phyloP scores from a whole-genome alignment of 768 basidiomycete species.

The Suillus decipiens region DNA sequence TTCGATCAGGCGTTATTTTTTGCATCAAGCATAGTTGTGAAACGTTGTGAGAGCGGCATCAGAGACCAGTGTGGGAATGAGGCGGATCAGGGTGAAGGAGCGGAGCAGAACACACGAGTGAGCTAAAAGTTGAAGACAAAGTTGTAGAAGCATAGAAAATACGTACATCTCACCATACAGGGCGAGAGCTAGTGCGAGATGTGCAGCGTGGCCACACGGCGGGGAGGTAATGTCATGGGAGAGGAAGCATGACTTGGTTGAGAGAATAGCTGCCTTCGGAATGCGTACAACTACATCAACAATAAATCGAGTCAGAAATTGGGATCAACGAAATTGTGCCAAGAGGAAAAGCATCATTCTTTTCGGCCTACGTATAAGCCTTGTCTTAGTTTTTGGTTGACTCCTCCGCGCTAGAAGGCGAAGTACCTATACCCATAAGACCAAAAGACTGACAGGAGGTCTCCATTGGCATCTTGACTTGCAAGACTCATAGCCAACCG shows the following conservation, averaged over 20 bases:
- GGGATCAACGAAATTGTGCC: not conserved
- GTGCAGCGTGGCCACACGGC: conserved; percentile 59
- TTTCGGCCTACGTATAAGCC: not conserved
- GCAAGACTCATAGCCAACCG: not conserved
- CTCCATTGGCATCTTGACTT: not conserved
- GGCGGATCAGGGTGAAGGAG: conserved; percentile 1
- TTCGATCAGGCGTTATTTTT: conserved; percentile 12
- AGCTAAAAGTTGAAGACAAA: conserved; percentile 1
- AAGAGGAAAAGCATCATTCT: conserved; percentile 4
- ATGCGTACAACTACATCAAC: conserved; percentile 57
- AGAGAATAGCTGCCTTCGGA: conserved; percentile 63
- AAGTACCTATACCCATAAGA: not conserved
- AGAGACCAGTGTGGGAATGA: conserved; percentile 1
- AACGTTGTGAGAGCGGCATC: not conserved
- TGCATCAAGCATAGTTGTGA: not conserved
- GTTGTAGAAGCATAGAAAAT: conserved; percentile 8
- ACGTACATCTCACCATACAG: conserved; percentile 68
- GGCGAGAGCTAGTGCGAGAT: conserved; percentile 61
- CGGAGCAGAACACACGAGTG: conserved; percentile 12
- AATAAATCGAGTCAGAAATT: conserved; percentile 11
- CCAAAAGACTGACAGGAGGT: not conserved
- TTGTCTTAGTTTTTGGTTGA: not conserved
- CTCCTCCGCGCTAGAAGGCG: not conserved
- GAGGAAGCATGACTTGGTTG: conserved; percentile 55
- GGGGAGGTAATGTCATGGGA: conserved; percentile 43